Conservation (phyloP, 495 filamentous ascomycete genomes). For the Annulohypoxylon moriforme region DNA sequence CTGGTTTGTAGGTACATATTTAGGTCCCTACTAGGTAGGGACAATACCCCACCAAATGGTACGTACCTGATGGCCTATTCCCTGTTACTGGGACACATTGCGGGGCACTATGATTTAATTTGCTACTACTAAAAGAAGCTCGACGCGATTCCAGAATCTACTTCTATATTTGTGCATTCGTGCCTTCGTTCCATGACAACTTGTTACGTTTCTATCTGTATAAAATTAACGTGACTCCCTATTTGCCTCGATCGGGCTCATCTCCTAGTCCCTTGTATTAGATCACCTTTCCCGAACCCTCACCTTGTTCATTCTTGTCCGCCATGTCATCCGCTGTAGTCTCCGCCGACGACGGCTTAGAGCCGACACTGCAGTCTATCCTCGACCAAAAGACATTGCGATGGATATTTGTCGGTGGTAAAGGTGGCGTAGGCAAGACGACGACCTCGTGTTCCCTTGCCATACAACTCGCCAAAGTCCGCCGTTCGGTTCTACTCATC, state of each 20-base stretch:
- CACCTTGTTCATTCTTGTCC: slow-evolving; percentile 6
- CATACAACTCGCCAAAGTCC: slow-evolving; percentile 96
- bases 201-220: slow-evolving; percentile 46
- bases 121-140: slow-evolving; percentile 19
- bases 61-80: slow-evolving; percentile 2
- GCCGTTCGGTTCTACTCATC: slow-evolving; percentile 95
- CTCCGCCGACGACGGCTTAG: slow-evolving; percentile 77
- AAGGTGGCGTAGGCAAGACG: slow-evolving; percentile 99
- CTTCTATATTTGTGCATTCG: slow-evolving; percentile 26
- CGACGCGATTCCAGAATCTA: slow-evolving; percentile 40
- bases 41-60: slow-evolving; percentile 18
- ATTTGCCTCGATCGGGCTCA: neutral
- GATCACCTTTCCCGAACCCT: neutral
- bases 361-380: slow-evolving; percentile 93
- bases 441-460: slow-evolving; percentile 98
- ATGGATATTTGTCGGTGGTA: slow-evolving; percentile 99
- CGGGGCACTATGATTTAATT: slow-evolving; percentile 30
- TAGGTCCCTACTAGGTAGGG: too few species aligned
- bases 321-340: slow-evolving; percentile 73
- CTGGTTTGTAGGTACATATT: neutral
- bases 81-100: slow-evolving; percentile 6
- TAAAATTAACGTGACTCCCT: neutral
- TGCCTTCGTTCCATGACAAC: slow-evolving; percentile 27
- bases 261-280: slow-evolving; percentile 5
- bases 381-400: slow-evolving; percentile 92